Evolutionary conservation across 768 basidiomycete genomes (phyloP), one percentile per base, ranked within the genome.

Genomic region (Hypsizygus marmoreus): DNA sequence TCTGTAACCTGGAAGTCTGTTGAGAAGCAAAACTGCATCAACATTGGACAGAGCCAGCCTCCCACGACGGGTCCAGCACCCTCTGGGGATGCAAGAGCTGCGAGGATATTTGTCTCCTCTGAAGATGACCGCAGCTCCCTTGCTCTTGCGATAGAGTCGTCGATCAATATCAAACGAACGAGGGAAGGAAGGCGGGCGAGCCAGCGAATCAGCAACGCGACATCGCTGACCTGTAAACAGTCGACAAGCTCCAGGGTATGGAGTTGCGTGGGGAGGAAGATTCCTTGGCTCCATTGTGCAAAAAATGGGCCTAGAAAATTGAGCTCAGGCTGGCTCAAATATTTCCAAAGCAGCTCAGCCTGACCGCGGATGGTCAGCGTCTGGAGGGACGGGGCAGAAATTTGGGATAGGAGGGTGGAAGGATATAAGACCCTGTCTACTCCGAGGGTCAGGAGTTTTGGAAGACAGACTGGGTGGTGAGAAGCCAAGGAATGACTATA

Each of bases 161-260:
- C 51, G 8, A 53, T 26, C 31, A 65, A 38, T 1, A 47, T 53
- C 23, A 68, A 58, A 7, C 59, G 58, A 3, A 62, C 51, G 23
- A 70, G 59, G 28, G 55, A 50, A 1, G 64, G 59, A 3, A 67
- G 46, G 17, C 63, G 60, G 3, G 46, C 54, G 16, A 68, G 56
- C 58, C 60, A 68, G 14, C 62, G 53, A 24, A 67, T 59, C 13
- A 70, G 43, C 43, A 56, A 58, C 1, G 62, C 54, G 7, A 63
- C 47, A 34, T 67, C 65, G 14, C 19, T 20, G 10, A 45, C 13
- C 16, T 29, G 25, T 13, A 67, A 35, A 35, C 58, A 59, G 10
- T 61, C 38, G 7, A 47, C 22, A 4, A 68, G 53, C 28, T 65
- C 59, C 38, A 70, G 57, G 24, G 59, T 59, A 25, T 65, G 64